phyloP scores from a whole-genome alignment of 2,329 filamentous ascomycete genomes.

The Colletotrichum tropicale region DNA sequence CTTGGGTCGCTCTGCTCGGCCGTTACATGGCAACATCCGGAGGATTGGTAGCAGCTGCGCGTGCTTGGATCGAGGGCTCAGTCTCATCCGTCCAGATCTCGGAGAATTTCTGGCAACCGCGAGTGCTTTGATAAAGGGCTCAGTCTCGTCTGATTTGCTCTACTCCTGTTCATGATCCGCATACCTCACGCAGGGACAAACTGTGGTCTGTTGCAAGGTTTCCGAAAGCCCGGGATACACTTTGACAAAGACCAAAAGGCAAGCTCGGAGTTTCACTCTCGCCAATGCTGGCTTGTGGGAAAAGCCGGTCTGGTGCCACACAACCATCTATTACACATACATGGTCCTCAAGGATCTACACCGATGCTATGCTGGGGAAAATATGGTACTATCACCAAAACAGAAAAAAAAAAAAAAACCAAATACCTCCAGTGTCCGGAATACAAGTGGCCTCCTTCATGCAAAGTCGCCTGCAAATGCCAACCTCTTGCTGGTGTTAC shows the following conservation, averaged over 20 bases:
- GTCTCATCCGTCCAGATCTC: not conserved
- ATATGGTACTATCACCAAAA: not conserved
- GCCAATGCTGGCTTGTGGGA: not conserved
- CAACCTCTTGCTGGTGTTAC: not conserved
- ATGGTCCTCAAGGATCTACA: not conserved
- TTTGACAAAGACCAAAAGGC: not conserved
- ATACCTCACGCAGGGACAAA: not conserved
- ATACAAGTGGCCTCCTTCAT: not conserved
- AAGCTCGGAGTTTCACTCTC: not conserved
- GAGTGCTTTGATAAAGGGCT: not conserved
- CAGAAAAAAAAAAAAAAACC: not conserved
- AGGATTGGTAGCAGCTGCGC: not conserved
- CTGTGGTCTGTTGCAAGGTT: not conserved
- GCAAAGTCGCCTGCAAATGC: not conserved
- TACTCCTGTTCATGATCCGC: not conserved
- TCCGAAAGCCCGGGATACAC: not conserved
- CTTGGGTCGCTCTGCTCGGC: not conserved
- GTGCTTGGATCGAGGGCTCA: not conserved
- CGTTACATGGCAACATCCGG: not conserved
- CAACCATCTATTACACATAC: not conserved
- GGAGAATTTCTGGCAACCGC: not conserved
- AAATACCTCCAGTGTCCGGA: not conserved
- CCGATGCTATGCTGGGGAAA: slow-evolving; percentile 10
- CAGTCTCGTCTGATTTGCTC: not conserved
- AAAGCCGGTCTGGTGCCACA: not conserved